A percentile compares a stretch with the other conserved stretches of the same genome.
These are phyloP conservation scores for Malassezia furfur DNA, from an alignment of 1,284 basidiomycete genomes.

Conservation along the genomic window DNA sequence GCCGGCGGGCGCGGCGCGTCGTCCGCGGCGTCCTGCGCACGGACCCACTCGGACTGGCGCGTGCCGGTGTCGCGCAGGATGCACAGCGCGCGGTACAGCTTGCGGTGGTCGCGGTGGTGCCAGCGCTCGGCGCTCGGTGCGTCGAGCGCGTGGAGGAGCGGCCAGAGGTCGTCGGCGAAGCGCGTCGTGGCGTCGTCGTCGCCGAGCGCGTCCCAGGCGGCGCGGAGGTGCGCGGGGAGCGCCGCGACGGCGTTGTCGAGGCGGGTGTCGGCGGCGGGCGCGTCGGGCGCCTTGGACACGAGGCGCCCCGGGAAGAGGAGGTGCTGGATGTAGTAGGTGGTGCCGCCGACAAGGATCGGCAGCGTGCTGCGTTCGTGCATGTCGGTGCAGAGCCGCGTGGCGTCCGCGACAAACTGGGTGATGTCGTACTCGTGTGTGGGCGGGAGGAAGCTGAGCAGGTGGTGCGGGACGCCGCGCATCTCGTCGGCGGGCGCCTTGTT, in stretches of 20 bases:
- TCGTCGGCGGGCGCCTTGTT: constrained; percentile 79
- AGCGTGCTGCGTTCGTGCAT: constrained; percentile 56
- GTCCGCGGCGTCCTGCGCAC: constrained; percentile 50
- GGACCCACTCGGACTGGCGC: constrained; percentile 61
- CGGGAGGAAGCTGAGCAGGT: constrained; percentile 74
- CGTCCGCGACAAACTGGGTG: constrained; percentile 46
- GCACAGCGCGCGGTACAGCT: constrained; percentile 69
- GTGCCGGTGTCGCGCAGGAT: constrained; percentile 67
- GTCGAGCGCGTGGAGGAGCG: constrained; percentile 64
- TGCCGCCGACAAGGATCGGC: constrained; percentile 87
- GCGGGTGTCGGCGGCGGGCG: background rate
- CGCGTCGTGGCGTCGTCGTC: background rate
- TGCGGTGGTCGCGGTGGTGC: constrained; percentile 91
- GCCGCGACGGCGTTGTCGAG: background rate
- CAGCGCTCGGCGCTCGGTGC: constrained; percentile 68
- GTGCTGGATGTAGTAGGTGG: constrained; percentile 95
- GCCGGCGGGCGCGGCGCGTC: background rate
- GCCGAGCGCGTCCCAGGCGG: constrained; percentile 9
- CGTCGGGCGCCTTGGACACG: constrained; percentile 20
- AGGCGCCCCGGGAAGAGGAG: constrained; percentile 53
- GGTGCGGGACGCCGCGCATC: constrained; percentile 71
- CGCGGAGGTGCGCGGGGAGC: background rate
- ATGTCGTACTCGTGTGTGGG: constrained; percentile 73
- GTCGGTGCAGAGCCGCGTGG: constrained; percentile 54
- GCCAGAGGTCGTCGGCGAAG: constrained; percentile 55